Evolutionary conservation across 495 filamentous ascomycete species (phyloP), one percentile per base, ranked within the genome.

Genomic region (Xylaria intraflava): DNA sequence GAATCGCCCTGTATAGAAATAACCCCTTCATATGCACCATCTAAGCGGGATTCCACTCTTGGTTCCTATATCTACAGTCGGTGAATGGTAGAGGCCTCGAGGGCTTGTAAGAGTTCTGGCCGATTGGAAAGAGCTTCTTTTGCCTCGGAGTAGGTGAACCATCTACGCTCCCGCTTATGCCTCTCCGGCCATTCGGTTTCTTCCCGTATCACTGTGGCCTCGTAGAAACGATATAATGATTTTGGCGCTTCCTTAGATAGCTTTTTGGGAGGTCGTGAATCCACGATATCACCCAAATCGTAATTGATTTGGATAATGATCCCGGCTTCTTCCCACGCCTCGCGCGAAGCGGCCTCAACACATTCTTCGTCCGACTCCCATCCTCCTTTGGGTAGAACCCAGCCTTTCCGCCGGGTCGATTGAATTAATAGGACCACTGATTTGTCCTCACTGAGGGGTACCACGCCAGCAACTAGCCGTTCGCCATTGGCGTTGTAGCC

Each of bases 321-420:
- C 59, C 93, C 93, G 46, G 89, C 93, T 72, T 98, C 93, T 72
- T 98, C 93, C 93, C 93, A 98, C 40, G 93, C 94, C 72, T 98
- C 93, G 53, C 93, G 76, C 49, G 73, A 72, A 30, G 77, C 79
- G 36, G 78, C 78, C 54, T 78, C 73, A 45, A 67, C 68, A 53
- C 77, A 80, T 55, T 76, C 78, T 72, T 98, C 93, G 72, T 98
- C 93, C 16, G 82, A 85, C 70, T 98, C 93, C 88, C 94, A 98
- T 49, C 93, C 93, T 60, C 93, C 93, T 68, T 98, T 98, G 49
- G 93, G 93, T 50, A 98, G 77, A 35, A 98, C 92, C 93, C 94
- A 98, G 55, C 88, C 89, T 54, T 74, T 73, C 57, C 90, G 87
- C 48, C 88, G 80, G 46, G 86, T 89, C 40, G 91, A 96, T 71